phyloP scores from a whole-genome alignment of 208 protist genomes.

The Leishmania martiniquensis region DNA sequence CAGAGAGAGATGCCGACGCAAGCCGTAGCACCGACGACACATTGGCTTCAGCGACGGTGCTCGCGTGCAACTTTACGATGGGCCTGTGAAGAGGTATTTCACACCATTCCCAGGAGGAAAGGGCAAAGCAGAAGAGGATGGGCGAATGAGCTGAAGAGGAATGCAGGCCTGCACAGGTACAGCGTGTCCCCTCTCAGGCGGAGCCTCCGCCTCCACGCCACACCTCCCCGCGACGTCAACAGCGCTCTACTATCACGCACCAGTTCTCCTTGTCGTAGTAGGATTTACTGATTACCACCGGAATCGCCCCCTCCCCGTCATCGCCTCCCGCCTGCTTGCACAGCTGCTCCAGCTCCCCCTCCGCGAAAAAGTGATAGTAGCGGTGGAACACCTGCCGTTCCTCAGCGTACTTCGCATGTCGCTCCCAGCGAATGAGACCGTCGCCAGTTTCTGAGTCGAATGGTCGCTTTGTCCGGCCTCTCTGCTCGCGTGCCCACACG shows the following conservation, averaged over 20 bases:
- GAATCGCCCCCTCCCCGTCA: slow-evolving; percentile 5
- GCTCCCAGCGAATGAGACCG: slow-evolving; percentile 68
- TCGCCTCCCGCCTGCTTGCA: slow-evolving; percentile 36
- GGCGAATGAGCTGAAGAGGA: not conserved
- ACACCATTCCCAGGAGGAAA: not conserved
- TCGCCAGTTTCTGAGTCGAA: slow-evolving; percentile 57
- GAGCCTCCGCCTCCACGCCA: not conserved
- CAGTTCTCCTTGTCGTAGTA: slow-evolving; percentile 94
- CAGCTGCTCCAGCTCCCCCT: slow-evolving; percentile 79
- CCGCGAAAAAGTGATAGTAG: slow-evolving; percentile 87
- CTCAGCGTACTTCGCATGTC: slow-evolving; percentile 54
- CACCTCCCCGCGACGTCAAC: not conserved
- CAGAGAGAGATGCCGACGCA: not conserved
- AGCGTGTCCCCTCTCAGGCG: not conserved
- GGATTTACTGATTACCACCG: slow-evolving; percentile 29
- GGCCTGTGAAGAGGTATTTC: not conserved
- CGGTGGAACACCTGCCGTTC: slow-evolving; percentile 57
- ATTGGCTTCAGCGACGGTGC: not conserved
- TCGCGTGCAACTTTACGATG: not conserved
- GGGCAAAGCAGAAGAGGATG: not conserved
- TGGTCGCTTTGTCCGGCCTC: slow-evolving; percentile 17
- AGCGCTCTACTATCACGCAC: slow-evolving; percentile 67
- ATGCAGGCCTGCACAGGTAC: not conserved
- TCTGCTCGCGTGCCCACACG: slow-evolving; percentile 82
- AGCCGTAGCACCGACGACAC: not conserved